phyloP scores from a whole-genome alignment of 176 grass and related monocot species.

The Carex littledalei region DNA sequence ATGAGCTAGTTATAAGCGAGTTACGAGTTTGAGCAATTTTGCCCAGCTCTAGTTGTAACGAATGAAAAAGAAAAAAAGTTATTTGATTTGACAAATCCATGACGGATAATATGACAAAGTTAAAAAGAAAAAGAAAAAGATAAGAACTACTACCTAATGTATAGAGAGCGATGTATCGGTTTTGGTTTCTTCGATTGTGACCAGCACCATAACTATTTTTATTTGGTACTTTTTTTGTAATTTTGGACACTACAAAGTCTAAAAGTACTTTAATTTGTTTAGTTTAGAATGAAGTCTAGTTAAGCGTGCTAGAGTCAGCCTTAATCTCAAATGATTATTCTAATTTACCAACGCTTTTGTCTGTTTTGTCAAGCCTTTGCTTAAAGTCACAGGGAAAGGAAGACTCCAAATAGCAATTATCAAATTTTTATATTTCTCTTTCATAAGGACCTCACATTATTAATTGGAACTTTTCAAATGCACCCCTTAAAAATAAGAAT shows the following conservation, averaged over 20 bases:
- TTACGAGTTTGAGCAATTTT: too few species aligned
- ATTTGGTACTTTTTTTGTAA: conserved; percentile 5
- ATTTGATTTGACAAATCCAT: background rate
- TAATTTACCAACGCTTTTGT: conserved; percentile 10
- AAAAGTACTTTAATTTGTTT: background rate
- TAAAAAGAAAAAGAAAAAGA: background rate
- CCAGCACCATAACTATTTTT: conserved; percentile 8
- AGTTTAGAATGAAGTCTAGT: background rate
- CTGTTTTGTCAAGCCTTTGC: conserved; percentile 16
- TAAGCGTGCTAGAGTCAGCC: conserved; percentile 17
- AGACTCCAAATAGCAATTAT: background rate
- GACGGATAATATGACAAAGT: conserved; percentile 8
- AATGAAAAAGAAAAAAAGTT: background rate
- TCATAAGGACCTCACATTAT: background rate
- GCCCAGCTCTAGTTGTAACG: too few species aligned
- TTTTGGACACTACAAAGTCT: background rate
- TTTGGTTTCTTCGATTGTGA: conserved; percentile 16
- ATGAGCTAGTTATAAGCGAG: too few species aligned
- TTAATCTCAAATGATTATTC: conserved; percentile 15
- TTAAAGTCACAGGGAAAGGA: background rate
- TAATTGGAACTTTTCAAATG: background rate
- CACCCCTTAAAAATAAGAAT: background rate
- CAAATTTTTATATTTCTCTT: background rate
- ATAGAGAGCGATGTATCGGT: background rate
- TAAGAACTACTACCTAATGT: background rate